Percentiles rank a stretch among this genome's conserved stretches.
phyloP scores from a whole-genome alignment of 495 filamentous ascomycete species.

The Podospora pseudoanserina region DNA sequence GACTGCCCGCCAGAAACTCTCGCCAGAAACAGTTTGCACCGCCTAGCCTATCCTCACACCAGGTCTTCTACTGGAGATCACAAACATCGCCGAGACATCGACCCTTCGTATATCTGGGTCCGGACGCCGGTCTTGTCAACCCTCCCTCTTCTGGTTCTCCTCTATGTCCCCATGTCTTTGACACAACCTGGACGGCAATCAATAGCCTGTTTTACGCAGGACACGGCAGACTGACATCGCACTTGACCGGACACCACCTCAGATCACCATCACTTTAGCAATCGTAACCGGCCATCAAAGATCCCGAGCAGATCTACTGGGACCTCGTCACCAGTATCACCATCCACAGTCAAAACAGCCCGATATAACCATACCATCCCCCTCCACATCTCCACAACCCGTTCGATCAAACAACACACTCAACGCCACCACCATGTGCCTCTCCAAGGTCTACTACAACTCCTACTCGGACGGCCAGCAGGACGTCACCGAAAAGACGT shows the following conservation, averaged over 20 bases:
- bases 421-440: slow-evolving; percentile 40
- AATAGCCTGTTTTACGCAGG: slow-evolving; percentile 37
- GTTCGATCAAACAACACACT: slow-evolving; percentile 7
- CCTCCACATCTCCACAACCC: slow-evolving; percentile 4
- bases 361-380: background rate
- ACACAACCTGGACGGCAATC: slow-evolving; percentile 31
- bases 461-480: slow-evolving; percentile 32
- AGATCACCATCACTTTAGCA: slow-evolving; percentile 33
- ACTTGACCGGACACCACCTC: slow-evolving; percentile 14
- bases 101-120: slow-evolving; percentile 16
- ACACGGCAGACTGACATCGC: slow-evolving; percentile 42
- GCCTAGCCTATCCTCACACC: slow-evolving; percentile 19
- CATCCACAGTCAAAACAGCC: background rate
- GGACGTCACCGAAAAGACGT: slow-evolving; percentile 29
- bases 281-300: slow-evolving; percentile 26
- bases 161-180: slow-evolving; percentile 45
- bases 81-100: slow-evolving; percentile 6
- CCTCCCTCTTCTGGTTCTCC: slow-evolving; percentile 6
- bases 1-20: background rate
- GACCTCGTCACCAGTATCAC: slow-evolving; percentile 6
- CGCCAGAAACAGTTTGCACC: slow-evolving; percentile 14
- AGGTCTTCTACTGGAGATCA: slow-evolving; percentile 12
- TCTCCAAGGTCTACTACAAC: slow-evolving; percentile 39
- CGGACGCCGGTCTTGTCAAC: slow-evolving; percentile 12
- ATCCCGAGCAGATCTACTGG: slow-evolving; percentile 20